Percentiles rank a stretch among this genome's conserved stretches.
Conservation (phyloP, 495 filamentous ascomycete species). For the Parachaetomium inaequale region DNA sequence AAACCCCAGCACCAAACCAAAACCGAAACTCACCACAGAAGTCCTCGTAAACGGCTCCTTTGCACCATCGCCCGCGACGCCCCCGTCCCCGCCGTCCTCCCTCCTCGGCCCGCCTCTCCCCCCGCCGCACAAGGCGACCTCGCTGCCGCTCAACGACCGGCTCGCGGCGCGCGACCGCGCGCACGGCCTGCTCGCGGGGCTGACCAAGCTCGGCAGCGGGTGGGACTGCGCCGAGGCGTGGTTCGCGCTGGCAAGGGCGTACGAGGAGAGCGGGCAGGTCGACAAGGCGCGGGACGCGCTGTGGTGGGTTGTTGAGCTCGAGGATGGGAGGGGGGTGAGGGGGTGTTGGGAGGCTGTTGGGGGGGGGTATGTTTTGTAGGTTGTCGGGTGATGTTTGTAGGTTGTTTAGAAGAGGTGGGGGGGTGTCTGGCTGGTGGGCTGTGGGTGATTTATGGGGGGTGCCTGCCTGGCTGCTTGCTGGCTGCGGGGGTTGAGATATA, state of each 20-base stretch:
- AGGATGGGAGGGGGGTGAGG: conserved; percentile 61
- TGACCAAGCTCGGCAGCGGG: conserved; percentile 80
- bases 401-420: no score
- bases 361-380: conserved; percentile 57
- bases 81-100: conserved; percentile 15
- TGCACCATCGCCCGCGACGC: neutral
- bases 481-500: neutral
- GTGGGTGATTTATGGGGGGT: conserved; percentile 47
- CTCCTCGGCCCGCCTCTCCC: conserved; percentile 33
- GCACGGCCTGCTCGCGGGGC: conserved; percentile 68
- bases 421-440: no score
- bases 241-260: conserved; percentile 79
- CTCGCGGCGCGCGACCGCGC: conserved; percentile 85
- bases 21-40: neutral
- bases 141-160: conserved; percentile 64
- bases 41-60: neutral
- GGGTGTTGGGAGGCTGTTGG: conserved; percentile 57
- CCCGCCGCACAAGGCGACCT: conserved; percentile 46
- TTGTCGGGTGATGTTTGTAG: neutral
- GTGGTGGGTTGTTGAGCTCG: conserved; percentile 75
- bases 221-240: conserved; percentile 96
- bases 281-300: conserved; percentile 76
- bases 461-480: no score
- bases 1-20: conserved; percentile 9
- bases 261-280: conserved; percentile 76